Base-by-base conservation (phyloP, 495 filamentous ascomycete species). In the Penicillium steckii region DNA sequence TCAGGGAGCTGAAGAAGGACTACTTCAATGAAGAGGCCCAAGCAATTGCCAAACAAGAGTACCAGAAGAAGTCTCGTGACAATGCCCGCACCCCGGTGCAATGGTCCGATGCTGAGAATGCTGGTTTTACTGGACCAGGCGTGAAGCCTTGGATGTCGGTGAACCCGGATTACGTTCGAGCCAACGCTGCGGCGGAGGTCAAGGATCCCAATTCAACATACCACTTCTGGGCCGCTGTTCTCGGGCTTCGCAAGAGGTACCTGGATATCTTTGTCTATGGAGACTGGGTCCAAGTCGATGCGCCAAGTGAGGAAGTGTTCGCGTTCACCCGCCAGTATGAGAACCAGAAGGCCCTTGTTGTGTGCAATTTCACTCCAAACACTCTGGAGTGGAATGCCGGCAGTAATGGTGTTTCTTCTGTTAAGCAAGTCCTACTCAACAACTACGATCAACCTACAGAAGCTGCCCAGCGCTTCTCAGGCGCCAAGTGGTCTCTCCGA, bases 71-170 rank as follows among this genome's bases (percentile, higher is more conserved):
- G 45, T 73, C 74, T 1, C 69, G 78, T 24, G 81, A 85, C 55
- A 79, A 84, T 49, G 78, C 64, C n/a, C 75, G 81, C 46, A 81
- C 74, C 3, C 81, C 81, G 0, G 69, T 82, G 13, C 71, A 81
- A 54, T 85, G 80, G 81, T 64, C 72, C 37, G 47, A 64, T 22
- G 67, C 62, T 1, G 61, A 70, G 0, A 77, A 83, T 51, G 80
- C 64, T 2, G 81, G 81, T 2, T 84, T 82, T 57, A 79, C 75
- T 2, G 61, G 64, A 44, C 67, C 74, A 2, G 70, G 66, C 12
- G 77, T 72, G 17, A 78, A 75, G 50, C 80, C 83, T 3, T 86
- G 83, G 83, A 85, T 85, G 81, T 75, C 80, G 2, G 74, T 81
- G 24, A 79, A 85, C 64, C 75, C 80, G 13, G 64, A 80, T 51